phyloP scores from a whole-genome alignment of 1,284 basidiomycete genomes.

The Fistulinella staudtii region DNA sequence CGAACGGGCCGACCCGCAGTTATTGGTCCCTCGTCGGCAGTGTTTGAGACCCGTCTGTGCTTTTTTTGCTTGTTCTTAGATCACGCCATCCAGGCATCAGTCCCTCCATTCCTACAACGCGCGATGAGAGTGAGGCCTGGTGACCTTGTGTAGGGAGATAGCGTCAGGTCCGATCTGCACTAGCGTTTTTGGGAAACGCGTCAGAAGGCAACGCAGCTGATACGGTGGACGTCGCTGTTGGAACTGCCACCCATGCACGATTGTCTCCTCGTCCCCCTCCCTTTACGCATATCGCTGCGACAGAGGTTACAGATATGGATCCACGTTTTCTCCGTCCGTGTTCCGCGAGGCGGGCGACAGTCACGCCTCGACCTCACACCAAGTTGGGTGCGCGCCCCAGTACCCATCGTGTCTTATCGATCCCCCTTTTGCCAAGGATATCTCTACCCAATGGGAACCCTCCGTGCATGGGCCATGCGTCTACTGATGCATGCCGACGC shows the following conservation, averaged over 20 bases:
- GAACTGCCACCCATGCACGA: neutral
- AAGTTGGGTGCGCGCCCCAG: too few relatives aligned
- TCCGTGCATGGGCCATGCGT: too few relatives aligned
- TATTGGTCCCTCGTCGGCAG: neutral
- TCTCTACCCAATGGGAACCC: too few relatives aligned
- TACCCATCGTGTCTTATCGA: too few relatives aligned
- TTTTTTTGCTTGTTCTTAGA: too few relatives aligned
- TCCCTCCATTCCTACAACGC: neutral
- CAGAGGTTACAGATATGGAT: neutral
- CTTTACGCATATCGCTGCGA: neutral
- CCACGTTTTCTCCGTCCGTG: constrained; percentile 4
- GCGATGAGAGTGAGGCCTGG: neutral
- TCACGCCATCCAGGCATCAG: too few relatives aligned
- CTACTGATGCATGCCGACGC: constrained; percentile 28
- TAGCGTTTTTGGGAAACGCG: neutral
- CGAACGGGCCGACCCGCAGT: too few relatives aligned
- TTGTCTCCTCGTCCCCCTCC: neutral
- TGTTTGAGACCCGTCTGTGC: neutral
- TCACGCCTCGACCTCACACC: too few relatives aligned
- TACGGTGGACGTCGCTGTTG: too few relatives aligned
- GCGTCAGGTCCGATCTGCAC: neutral
- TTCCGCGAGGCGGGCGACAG: too few relatives aligned
- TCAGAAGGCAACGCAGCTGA: neutral
- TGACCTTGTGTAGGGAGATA: neutral
- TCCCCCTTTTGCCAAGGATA: too few relatives aligned